Evolutionary conservation across 257 asterid genomes (phyloP).

Genomic region (Linderniella brevidens): DNA sequence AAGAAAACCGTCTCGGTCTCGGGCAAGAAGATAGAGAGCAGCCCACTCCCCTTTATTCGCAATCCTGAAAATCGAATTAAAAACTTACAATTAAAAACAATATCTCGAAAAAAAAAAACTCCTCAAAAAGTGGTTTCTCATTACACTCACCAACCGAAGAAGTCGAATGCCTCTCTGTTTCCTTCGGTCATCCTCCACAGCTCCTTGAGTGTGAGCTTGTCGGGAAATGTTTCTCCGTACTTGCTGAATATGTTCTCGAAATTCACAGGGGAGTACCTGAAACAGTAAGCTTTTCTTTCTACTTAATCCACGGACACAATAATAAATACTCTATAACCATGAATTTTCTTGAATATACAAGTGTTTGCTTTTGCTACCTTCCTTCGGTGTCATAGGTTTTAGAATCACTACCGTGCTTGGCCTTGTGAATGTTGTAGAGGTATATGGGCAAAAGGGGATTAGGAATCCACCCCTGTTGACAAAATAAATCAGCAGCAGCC

Average conservation of each 20-base stretch:
- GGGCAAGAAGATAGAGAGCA: slow-evolving; percentile 39
- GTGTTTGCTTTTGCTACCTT: slow-evolving; percentile 27
- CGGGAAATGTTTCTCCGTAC: slow-evolving; percentile 38
- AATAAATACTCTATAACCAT: too few relatives aligned
- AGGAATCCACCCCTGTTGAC: slow-evolving; percentile 65
- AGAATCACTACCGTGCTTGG: slow-evolving; percentile 73
- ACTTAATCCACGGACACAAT: too few relatives aligned
- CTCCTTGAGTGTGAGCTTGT: slow-evolving; percentile 53
- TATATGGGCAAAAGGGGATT: slow-evolving; percentile 59
- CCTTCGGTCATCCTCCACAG: slow-evolving; percentile 66
- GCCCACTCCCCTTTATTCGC: slow-evolving; percentile 59
- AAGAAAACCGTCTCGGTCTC: slow-evolving; percentile 60
- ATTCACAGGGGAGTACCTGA: slow-evolving; percentile 40
- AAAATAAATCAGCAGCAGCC: background rate
- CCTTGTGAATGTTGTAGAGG: slow-evolving; percentile 49
- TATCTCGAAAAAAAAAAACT: background rate
- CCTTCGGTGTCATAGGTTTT: slow-evolving; percentile 71
- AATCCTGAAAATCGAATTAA: slow-evolving; percentile 21
- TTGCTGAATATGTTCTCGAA: slow-evolving; percentile 82
- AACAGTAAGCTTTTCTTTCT: background rate
- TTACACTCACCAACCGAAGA: slow-evolving; percentile 29
- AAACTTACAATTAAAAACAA: too few relatives aligned
- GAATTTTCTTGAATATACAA: too few relatives aligned
- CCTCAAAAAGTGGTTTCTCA: background rate
- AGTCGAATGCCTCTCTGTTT: slow-evolving; percentile 38